phyloP scores from a whole-genome alignment of 495 filamentous ascomycete genomes.

The Aspergillus steynii region DNA sequence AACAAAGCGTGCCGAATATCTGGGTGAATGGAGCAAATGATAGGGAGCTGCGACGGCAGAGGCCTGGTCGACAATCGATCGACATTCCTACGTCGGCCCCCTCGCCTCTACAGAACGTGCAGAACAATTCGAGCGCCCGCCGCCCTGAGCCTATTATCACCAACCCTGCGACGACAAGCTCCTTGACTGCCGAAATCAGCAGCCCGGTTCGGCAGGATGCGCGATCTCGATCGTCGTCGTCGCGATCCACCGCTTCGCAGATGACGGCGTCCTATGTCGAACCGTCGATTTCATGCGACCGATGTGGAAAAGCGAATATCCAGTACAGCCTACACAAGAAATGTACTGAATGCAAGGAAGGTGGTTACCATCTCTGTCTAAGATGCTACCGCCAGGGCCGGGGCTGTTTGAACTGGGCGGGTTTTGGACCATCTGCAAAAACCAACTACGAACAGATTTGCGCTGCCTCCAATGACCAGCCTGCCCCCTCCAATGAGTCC shows the following conservation, averaged over 20 bases:
- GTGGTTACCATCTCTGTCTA: conserved; percentile 73
- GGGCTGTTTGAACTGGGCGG: conserved; percentile 78
- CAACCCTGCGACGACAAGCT: conserved; percentile 24
- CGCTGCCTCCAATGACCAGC: conserved; percentile 43
- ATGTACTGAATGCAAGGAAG: conserved; percentile 67
- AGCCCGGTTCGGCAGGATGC: conserved; percentile 28
- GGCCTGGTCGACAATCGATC: conserved; percentile 21
- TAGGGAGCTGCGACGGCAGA: conserved; percentile 24
- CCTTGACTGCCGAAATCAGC: conserved; percentile 21
- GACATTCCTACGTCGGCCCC: conserved; percentile 18
- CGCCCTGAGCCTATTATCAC: conserved; percentile 14
- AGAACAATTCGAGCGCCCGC: conserved; percentile 9
- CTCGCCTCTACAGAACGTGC: conserved; percentile 15
- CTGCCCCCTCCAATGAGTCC: conserved; percentile 39
- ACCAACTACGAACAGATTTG: conserved; percentile 51
- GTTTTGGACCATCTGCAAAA: conserved; percentile 67
- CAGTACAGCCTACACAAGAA: conserved; percentile 81
- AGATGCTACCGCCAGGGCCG: conserved; percentile 71
- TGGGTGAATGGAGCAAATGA: conserved; percentile 35
- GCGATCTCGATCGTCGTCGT: conserved; percentile 35
- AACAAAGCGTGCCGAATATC: conserved; percentile 33
- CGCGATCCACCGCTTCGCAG: conserved; percentile 31
- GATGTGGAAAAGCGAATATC: conserved; percentile 65
- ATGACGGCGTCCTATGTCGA: conserved; percentile 52
- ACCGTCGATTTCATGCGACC: conserved; percentile 69